A percentile compares a stretch with the other conserved stretches of the same genome.
Evolutionary conservation across 2,329 filamentous ascomycete species (phyloP).

Genomic region (Hypomyces perniciosus): DNA sequence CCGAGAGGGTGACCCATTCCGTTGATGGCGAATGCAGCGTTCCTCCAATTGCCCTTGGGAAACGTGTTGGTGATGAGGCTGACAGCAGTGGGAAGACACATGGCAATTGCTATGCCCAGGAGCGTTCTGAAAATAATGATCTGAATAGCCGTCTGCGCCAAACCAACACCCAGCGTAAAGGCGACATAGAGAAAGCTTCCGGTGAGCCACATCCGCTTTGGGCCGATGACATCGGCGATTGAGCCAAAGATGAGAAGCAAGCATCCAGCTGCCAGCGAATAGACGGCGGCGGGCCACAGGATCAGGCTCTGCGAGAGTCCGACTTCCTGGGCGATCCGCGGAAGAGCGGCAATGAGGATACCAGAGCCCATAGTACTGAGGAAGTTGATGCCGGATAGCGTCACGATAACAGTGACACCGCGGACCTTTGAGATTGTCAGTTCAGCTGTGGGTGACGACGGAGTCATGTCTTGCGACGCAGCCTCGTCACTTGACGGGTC

Average conservation of each 20-base stretch:
- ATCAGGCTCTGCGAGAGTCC: constrained; percentile 24
- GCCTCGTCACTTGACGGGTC: too few species aligned
- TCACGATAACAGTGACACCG: constrained; percentile 25
- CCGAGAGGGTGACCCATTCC: constrained; percentile 42
- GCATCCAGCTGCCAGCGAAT: constrained; percentile 23
- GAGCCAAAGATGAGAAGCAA: constrained; percentile 30
- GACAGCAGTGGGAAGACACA: constrained; percentile 33
- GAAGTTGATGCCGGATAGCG: constrained; percentile 29
- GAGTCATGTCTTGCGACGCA: background rate
- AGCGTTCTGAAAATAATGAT: background rate
- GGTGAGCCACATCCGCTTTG: constrained; percentile 27
- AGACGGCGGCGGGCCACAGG: constrained; percentile 28
- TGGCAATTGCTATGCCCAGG: constrained; percentile 25
- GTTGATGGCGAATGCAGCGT: constrained; percentile 38
- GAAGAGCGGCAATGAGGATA: constrained; percentile 32
- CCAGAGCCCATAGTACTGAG: constrained; percentile 33
- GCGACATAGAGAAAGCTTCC: constrained; percentile 28
- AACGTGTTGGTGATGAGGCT: constrained; percentile 33
- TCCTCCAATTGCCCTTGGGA: constrained; percentile 30
- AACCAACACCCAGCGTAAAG: constrained; percentile 29
- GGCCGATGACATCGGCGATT: constrained; percentile 31
- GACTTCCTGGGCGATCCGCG: constrained; percentile 32
- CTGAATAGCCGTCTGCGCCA: constrained; percentile 29
- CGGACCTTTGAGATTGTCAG: constrained; percentile 19
- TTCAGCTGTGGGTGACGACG: background rate